Evolutionary conservation across 2,329 filamentous ascomycete genomes (phyloP), one percentile per base, ranked within the genome.

Genomic region (Colletotrichum coccodes): DNA sequence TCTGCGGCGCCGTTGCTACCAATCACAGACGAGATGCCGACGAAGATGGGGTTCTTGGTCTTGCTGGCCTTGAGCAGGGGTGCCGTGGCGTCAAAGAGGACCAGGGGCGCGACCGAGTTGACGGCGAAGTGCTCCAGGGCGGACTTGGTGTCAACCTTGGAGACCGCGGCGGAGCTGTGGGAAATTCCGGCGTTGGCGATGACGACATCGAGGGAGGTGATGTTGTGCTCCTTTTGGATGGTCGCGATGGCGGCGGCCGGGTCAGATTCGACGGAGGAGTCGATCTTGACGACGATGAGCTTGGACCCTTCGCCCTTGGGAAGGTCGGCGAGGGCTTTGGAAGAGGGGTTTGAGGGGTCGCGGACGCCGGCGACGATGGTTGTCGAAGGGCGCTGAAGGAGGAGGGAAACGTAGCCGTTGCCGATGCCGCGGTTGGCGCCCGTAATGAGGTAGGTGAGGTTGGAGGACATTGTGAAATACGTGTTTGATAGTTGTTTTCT

Each of bases 101-200:
- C 16, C 23, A 70, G 9, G 1, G 69, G 69, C 5, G 65, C 66
- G 38, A 61, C 28, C 1, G 66, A 21, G 71, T 87, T 87, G 52
- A 83, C 70, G 1, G 79, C 72, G 56, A 85, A 73, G 70, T 83
- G 79, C 1, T 76, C 72, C 2, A 73, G 52, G 0, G 78, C 75
- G 1, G 68, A 46, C 0, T 80, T 76, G 0, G 72, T 68, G 0
- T 78, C 76, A 34, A 72, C 80, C 8, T 72, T 60, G 8, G 75
- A 73, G 4, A 72, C 73, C 14, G 16, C 4, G 54, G 3, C 7
- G 6, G 40, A 5, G 32, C 30, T 28, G 61, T 54, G 12, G 9
- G 61, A 32, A 28, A 84, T 81, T 11, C 80, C 85, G 0, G 86
- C 86, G 73, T 89, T 89, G 60, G 86, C 83, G 61, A 90, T 82